A percentile compares a stretch with the other conserved stretches of the same genome.
Conservation (phyloP, 2,329 filamentous ascomycete genomes). For the Trichoderma sp. region DNA sequence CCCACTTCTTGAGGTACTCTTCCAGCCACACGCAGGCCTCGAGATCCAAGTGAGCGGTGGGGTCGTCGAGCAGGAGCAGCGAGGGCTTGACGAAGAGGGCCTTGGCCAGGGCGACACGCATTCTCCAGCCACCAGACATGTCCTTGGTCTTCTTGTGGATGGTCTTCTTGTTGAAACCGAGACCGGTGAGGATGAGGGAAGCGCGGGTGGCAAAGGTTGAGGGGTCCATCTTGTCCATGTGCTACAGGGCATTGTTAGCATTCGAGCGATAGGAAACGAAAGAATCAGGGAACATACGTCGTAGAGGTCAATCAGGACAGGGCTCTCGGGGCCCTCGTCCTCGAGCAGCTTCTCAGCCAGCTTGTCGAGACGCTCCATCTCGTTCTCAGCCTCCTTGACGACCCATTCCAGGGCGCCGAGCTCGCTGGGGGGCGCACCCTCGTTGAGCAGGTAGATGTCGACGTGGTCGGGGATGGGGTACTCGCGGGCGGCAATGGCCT, state of each 20-base stretch:
- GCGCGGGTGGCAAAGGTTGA: slow-evolving; percentile 95
- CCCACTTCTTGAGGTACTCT: slow-evolving; percentile 99
- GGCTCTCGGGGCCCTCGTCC: slow-evolving; percentile 87
- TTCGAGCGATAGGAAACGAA: neutral
- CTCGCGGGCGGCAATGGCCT: slow-evolving; percentile 90
- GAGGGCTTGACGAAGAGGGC: slow-evolving; percentile 98
- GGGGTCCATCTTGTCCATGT: slow-evolving; percentile 98
- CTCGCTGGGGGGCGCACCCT: slow-evolving; percentile 88
- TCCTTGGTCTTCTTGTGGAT: slow-evolving; percentile 99
- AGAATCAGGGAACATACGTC: slow-evolving; percentile 65
- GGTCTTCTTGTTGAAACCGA: slow-evolving; percentile 97
- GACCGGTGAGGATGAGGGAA: slow-evolving; percentile 94
- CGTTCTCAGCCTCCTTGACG: slow-evolving; percentile 87
- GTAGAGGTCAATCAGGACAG: slow-evolving; percentile 89
- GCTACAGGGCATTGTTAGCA: slow-evolving; percentile 54
- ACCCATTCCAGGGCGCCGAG: slow-evolving; percentile 96
- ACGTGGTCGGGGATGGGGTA: slow-evolving; percentile 94
- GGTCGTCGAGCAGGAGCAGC: slow-evolving; percentile 93
- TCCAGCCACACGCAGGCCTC: slow-evolving; percentile 99
- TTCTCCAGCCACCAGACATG: slow-evolving; percentile 99
- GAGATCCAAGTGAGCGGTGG: slow-evolving; percentile 97
- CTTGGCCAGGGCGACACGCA: slow-evolving; percentile 97
- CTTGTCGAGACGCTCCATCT: slow-evolving; percentile 87
- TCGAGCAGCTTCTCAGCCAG: slow-evolving; percentile 89
- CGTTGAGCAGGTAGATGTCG: slow-evolving; percentile 97